Evolutionary conservation across 2,329 filamentous ascomycete genomes (phyloP), one percentile per base, ranked within the genome.

Genomic region (Neofusicoccum ribis): DNA sequence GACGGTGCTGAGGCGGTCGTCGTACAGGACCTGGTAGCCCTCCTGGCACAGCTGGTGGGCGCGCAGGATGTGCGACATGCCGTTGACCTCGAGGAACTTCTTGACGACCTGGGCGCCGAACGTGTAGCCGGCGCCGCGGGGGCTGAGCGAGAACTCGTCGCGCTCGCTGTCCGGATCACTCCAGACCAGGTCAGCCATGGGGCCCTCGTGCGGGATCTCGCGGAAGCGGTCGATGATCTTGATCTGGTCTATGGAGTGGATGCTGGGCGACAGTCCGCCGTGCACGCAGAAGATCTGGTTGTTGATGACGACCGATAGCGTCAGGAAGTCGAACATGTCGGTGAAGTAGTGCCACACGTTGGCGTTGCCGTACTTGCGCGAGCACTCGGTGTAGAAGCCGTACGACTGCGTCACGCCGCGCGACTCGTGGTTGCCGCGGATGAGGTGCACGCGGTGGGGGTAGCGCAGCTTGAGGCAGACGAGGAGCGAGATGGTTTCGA

Each of bases 271-370:
- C 75, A 79, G 78, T 83, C 89, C 95, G 76, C 95, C 95, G 78
- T 99, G 95, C 6, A 99, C 95, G 78, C 95, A 99, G 78, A 99
- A 99, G 70, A 99, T 99, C 78, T 98, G 92, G 78, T 99, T 91
- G 77, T 98, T 96, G 76, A 99, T 99, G 69, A 99, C 94, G 67
- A 98, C 96, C 72, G 92, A 96, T 65, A 99, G 83, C 7, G 94
- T 98, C 69, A 99, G 84, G 78, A 96, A 99, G 81, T 99, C 95
- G 80, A 99, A 99, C 93, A 99, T 98, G 81, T 99, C 95, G 70
- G 95, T 99, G 77, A 99, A 99, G 78, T 98, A 95, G 79, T 99
- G 95, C 95, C 95, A 99, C 23, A 99, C 95, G 73, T 95, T 97
- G 69, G 95, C 93, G 75, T 97, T 98, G 76, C 95, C 95, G 79